Conservation (phyloP, 202 grass and related monocot genomes). For the Eragrostis tef region DNA sequence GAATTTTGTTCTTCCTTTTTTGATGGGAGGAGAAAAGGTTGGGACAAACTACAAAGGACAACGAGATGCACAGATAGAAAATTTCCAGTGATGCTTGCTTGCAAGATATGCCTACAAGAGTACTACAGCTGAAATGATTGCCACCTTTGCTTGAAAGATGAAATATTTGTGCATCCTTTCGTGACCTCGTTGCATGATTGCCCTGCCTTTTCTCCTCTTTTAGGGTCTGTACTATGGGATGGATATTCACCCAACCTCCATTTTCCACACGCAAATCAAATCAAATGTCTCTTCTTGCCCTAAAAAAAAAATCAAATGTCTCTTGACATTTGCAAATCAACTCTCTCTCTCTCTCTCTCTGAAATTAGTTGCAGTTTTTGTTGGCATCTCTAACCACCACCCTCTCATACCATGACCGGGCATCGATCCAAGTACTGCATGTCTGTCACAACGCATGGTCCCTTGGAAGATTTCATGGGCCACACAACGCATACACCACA, state of each 20-base stretch:
- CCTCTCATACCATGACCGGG: slow-evolving; percentile 25
- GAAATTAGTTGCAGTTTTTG: slow-evolving; percentile 54
- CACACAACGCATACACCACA: background rate
- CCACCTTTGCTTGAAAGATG: slow-evolving; percentile 48
- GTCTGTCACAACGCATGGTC: slow-evolving; percentile 52
- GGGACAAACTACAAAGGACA: background rate
- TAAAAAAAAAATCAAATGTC: no score
- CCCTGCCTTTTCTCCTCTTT: slow-evolving; percentile 48
- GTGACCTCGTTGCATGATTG: slow-evolving; percentile 43
- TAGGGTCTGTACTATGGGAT: slow-evolving; percentile 45
- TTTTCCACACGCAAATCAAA: slow-evolving; percentile 7
- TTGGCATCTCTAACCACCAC: slow-evolving; percentile 55
- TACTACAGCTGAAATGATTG: slow-evolving; percentile 53
- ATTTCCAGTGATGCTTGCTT: slow-evolving; percentile 41
- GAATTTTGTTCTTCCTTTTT: background rate
- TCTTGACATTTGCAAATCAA: background rate
- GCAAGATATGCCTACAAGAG: slow-evolving; percentile 44
- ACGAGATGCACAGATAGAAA: background rate
- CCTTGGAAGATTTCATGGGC: slow-evolving; percentile 65
- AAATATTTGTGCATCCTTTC: slow-evolving; percentile 46
- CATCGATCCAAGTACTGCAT: slow-evolving; percentile 34
- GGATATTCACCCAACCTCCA: slow-evolving; percentile 21
- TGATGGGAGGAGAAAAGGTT: background rate
- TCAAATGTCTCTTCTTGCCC: background rate
- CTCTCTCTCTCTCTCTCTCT: slow-evolving; percentile 20